phyloP scores from a whole-genome alignment of 441 rosid genomes.

The Macaranga tanarius region DNA sequence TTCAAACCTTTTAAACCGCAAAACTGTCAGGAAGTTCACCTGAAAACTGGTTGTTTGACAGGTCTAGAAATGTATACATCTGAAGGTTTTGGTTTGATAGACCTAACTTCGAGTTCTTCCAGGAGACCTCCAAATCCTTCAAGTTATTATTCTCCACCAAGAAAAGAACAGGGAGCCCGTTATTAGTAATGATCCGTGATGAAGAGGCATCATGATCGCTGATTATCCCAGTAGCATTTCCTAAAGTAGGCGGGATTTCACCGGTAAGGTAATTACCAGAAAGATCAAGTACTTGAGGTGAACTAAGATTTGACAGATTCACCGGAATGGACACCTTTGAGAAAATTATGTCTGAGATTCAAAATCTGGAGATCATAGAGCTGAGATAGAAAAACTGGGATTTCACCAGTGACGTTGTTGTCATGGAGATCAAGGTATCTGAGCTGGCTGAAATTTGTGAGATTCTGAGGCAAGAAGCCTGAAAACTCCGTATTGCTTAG shows the following conservation, averaged over 20 bases:
- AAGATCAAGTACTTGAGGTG: slow-evolving; percentile 36
- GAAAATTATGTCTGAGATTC: slow-evolving; percentile 38
- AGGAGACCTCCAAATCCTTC: slow-evolving; percentile 26
- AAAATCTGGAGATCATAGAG: slow-evolving; percentile 32
- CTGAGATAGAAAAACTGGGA: slow-evolving; percentile 29
- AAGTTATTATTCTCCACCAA: slow-evolving; percentile 15
- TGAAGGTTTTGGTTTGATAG: slow-evolving; percentile 19
- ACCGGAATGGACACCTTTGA: slow-evolving; percentile 30
- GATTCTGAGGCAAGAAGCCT: slow-evolving; percentile 29
- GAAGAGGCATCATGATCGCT: not conserved
- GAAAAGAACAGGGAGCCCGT: not conserved
- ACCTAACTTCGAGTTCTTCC: slow-evolving; percentile 36
- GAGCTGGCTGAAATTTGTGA: slow-evolving; percentile 21
- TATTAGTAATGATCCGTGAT: not conserved
- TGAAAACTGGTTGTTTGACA: slow-evolving; percentile 37
- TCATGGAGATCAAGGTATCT: slow-evolving; percentile 42
- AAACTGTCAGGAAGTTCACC: slow-evolving; percentile 38
- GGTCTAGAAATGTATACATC: slow-evolving; percentile 29
- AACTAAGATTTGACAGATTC: slow-evolving; percentile 28
- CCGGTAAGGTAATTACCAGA: slow-evolving; percentile 36
- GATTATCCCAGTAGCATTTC: slow-evolving; percentile 33
- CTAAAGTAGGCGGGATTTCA: slow-evolving; percentile 33
- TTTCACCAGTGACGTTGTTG: slow-evolving; percentile 36
- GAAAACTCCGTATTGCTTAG: slow-evolving; percentile 32
- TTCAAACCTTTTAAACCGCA: slow-evolving; percentile 31